Percentiles rank a stretch among this genome's conserved stretches.
Conservation (phyloP, 2,329 filamentous ascomycete genomes). For the Aspergillus amoenus region DNA sequence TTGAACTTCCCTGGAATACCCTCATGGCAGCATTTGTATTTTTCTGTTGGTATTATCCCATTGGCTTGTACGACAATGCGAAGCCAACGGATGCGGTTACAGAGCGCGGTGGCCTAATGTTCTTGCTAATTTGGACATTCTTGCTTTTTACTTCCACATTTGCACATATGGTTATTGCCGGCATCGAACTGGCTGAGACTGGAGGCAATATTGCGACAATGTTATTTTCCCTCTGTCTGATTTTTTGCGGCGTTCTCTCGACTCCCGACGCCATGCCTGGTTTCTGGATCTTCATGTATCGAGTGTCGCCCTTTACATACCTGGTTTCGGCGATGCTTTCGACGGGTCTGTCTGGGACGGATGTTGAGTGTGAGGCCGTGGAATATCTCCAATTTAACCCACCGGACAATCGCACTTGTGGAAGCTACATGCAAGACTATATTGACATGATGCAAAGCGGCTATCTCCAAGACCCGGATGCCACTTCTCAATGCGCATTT, state of each 20-base stretch:
- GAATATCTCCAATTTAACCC: slow-evolving; percentile 41
- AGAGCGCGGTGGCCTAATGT: slow-evolving; percentile 63
- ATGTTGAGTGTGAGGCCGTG: slow-evolving; percentile 28
- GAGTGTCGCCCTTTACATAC: slow-evolving; percentile 67
- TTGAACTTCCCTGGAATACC: slow-evolving; percentile 68
- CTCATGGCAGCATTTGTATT: slow-evolving; percentile 64
- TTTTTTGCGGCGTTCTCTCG: slow-evolving; percentile 58
- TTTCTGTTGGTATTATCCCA: slow-evolving; percentile 67
- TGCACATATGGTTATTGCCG: slow-evolving; percentile 71
- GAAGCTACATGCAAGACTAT: slow-evolving; percentile 47
- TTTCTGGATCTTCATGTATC: slow-evolving; percentile 81
- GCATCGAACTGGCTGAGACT: slow-evolving; percentile 66
- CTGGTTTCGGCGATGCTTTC: slow-evolving; percentile 47
- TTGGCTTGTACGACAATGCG: slow-evolving; percentile 48
- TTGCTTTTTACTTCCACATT: slow-evolving; percentile 72
- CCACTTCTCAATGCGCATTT: slow-evolving; percentile 50
- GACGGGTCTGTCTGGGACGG: slow-evolving; percentile 35
- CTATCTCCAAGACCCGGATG: slow-evolving; percentile 43
- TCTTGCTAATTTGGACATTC: slow-evolving; percentile 65
- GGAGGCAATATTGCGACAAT: slow-evolving; percentile 64
- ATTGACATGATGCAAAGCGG: slow-evolving; percentile 37
- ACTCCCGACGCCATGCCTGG: slow-evolving; percentile 58
- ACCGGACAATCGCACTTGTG: slow-evolving; percentile 63
- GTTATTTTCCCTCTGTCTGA: slow-evolving; percentile 57
- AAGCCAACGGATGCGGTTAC: slow-evolving; percentile 38